phyloP scores from a whole-genome alignment of 805 yeast genomes.

The Hanseniaspora taiwanica region DNA sequence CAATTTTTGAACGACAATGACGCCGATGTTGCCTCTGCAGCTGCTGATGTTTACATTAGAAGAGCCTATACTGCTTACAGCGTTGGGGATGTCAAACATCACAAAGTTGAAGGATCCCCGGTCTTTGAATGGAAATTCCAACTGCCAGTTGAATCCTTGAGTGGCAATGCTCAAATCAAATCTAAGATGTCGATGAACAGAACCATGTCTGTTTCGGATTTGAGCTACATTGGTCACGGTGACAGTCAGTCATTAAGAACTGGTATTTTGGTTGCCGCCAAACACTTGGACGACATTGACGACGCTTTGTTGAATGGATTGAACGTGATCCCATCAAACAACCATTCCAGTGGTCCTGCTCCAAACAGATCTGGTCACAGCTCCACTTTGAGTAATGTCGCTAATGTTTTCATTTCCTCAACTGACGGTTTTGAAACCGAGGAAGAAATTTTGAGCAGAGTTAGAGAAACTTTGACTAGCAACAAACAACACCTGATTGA shows the following conservation, averaged over 20 bases:
- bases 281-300: constrained; percentile 81
- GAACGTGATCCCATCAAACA: constrained; percentile 46
- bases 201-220: constrained; percentile 86
- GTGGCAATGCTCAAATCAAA: constrained; percentile 44
- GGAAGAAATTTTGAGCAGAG: constrained; percentile 47
- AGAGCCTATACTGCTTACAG: constrained; percentile 96
- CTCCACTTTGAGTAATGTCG: constrained; percentile 54
- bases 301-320: constrained; percentile 67
- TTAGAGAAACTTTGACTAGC: constrained; percentile 53
- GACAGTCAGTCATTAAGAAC: constrained; percentile 56
- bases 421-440: constrained; percentile 66
- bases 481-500: constrained; percentile 55
- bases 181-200: constrained; percentile 49
- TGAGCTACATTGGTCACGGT: constrained; percentile 72
- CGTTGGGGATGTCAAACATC: constrained; percentile 61
- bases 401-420: constrained; percentile 63
- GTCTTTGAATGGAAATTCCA: constrained; percentile 81
- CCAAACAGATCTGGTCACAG: constrained; percentile 31
- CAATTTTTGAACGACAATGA: constrained; percentile 79
- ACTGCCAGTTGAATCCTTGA: constrained; percentile 71
- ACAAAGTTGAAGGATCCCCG: constrained; percentile 42
- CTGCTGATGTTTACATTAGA: constrained; percentile 91
- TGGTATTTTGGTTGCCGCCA: constrained; percentile 71
- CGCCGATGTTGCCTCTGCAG: constrained; percentile 85
- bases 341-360: constrained; percentile 32